phyloP scores from a whole-genome alignment of 192 early-diverging fungal species.

The Coemansia sp. region DNA sequence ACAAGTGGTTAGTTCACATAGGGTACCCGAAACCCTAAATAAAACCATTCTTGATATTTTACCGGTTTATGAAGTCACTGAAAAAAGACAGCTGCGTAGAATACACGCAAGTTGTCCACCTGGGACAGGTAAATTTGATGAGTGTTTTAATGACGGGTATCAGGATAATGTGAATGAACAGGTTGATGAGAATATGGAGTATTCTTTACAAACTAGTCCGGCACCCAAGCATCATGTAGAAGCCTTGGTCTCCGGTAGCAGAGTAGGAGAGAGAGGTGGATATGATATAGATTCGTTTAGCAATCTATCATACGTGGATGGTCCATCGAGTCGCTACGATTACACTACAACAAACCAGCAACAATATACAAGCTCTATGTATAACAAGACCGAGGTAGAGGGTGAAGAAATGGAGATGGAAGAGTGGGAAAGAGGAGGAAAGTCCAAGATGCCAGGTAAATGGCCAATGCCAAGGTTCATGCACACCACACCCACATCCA shows the following conservation, averaged over 20 bases:
- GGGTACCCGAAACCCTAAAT: conserved; percentile 39
- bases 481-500: conserved; percentile 4
- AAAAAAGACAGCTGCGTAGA: conserved; percentile 31
- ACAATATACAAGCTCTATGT: no score
- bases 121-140: conserved; percentile 2
- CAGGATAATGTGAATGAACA: no score
- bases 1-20: conserved; percentile 19
- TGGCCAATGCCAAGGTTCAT: background rate
- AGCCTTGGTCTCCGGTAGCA: no score
- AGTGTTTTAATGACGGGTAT: conserved; percentile 26
- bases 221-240: no score
- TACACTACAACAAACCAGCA: no score
- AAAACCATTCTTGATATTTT: conserved; percentile 47
- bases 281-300: no score
- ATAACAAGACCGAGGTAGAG: no score
- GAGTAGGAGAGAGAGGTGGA: no score
- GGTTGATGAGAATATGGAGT: no score
- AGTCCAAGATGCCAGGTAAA: background rate
- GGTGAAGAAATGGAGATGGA: conserved; percentile 13
- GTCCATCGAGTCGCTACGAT: no score
- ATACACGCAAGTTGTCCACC: conserved; percentile 16
- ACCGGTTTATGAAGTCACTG: conserved; percentile 48
- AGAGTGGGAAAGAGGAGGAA: conserved; percentile 1
- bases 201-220: no score
- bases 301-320: no score